Evolutionary conservation across 2,329 filamentous ascomycete genomes (phyloP).

Genomic region (Celoporthe dispersa): DNA sequence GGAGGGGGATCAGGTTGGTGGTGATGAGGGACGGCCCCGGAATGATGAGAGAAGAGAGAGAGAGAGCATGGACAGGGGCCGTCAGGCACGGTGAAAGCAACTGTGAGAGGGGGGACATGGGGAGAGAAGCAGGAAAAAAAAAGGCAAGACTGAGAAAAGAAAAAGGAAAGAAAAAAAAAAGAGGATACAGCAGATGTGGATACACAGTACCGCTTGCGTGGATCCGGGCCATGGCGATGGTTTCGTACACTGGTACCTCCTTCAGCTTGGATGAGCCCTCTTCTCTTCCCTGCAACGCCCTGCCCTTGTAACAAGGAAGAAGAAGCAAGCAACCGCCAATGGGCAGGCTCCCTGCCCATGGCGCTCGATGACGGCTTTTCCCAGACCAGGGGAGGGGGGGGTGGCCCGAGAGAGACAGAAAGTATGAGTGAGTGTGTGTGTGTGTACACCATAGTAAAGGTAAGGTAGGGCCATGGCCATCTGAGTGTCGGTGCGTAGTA

Average conservation of each 20-base stretch:
- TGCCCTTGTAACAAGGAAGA: not conserved
- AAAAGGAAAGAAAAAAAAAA: conserved; percentile 5
- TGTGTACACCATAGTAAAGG: no score
- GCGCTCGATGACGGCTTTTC: conserved; percentile 1
- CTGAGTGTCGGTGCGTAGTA: conserved; percentile 9
- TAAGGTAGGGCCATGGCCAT: not conserved
- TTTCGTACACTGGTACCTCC: conserved; percentile 18
- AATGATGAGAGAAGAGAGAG: conserved; percentile 17
- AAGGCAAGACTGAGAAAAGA: conserved; percentile 5
- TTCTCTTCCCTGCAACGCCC: conserved; percentile 16
- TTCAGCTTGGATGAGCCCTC: conserved; percentile 12
- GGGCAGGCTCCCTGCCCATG: conserved; percentile 5
- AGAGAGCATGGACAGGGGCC: conserved; percentile 27
- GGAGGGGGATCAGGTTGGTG: conserved; percentile 27
- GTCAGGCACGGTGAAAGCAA: conserved; percentile 25
- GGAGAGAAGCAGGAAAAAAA: conserved; percentile 4
- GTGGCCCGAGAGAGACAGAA: not conserved
- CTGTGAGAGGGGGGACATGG: conserved; percentile 22
- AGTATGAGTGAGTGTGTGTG: not conserved
- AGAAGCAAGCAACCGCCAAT: not conserved
- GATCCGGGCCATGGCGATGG: conserved; percentile 26
- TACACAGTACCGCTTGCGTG: conserved; percentile 19
- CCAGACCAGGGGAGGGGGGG: not conserved
- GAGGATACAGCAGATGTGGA: conserved; percentile 24
- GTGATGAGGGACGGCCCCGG: conserved; percentile 29